Evolutionary conservation across 306 rosid genomes (phyloP).

Genomic region (Carpinus viminea): DNA sequence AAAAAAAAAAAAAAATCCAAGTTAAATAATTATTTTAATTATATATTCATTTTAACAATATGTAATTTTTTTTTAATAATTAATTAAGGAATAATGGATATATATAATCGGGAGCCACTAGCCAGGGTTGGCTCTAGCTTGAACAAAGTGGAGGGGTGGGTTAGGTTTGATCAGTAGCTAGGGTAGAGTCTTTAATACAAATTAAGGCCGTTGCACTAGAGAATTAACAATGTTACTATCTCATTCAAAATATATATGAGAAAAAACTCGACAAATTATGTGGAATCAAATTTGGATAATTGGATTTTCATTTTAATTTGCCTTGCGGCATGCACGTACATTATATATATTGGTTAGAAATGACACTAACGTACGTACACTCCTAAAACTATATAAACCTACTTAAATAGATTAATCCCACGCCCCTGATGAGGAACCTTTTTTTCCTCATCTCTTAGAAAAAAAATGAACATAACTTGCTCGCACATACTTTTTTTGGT

Average conservation of each 20-base stretch:
- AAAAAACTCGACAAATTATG: too few species aligned
- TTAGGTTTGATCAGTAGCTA: background rate
- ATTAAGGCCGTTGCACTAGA: too few species aligned
- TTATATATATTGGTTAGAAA: background rate
- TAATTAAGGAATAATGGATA: background rate
- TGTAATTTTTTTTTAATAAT: background rate
- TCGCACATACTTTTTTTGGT: background rate
- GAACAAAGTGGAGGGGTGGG: background rate
- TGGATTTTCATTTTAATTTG: slow-evolving; percentile 3
- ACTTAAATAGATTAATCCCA: slow-evolving; percentile 33
- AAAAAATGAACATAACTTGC: slow-evolving; percentile 26
- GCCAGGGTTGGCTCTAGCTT: background rate
- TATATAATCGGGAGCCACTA: background rate
- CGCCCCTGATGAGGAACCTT: slow-evolving; percentile 36
- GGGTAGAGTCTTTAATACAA: background rate
- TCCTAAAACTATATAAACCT: slow-evolving; percentile 23
- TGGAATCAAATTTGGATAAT: background rate
- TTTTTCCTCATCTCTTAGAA: slow-evolving; percentile 28
- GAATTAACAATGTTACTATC: too few species aligned
- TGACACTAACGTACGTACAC: background rate
- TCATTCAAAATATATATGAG: too few species aligned
- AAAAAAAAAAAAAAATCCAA: background rate
- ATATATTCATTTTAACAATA: background rate
- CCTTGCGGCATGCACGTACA: slow-evolving; percentile 26
- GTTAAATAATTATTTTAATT: background rate